Conservation (phyloP, 768 basidiomycete genomes). For the Macrolepiota albuminosa region DNA sequence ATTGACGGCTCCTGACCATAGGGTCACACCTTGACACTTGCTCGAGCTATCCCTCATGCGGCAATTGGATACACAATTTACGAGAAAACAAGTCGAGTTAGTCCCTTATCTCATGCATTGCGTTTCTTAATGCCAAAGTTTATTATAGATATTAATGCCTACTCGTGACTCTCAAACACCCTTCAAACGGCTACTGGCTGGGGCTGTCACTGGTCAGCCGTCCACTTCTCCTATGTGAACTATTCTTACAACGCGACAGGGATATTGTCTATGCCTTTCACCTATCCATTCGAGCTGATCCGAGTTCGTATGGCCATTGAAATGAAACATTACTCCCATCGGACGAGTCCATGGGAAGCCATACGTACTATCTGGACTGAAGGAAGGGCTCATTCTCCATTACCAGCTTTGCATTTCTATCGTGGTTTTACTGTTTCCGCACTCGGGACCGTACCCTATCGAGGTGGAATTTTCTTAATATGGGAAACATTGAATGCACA, state of each 20-base stretch:
- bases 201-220: not conserved
- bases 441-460: conserved; percentile 16
- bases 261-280: conserved; percentile 1
- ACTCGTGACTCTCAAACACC: not conserved
- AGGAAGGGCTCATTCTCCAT: not conserved
- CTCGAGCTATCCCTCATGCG: conserved; percentile 1
- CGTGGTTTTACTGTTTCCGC: conserved; percentile 2
- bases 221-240: not conserved
- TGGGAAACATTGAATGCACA: conserved; percentile 24
- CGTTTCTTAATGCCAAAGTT: not conserved
- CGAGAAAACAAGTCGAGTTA: conserved; percentile 3
- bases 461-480: conserved; percentile 21
- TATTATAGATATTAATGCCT: conserved; percentile 4
- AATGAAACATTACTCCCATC: conserved; percentile 1
- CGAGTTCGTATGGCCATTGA: conserved; percentile 5
- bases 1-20: not conserved
- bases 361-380: conserved; percentile 1
- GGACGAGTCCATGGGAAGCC: not conserved
- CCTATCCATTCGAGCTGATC: conserved; percentile 6
- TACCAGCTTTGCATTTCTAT: conserved; percentile 4
- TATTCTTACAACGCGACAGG: not conserved
- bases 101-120: not conserved
- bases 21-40: conserved; percentile 1
- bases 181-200: not conserved
- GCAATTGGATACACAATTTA: conserved; percentile 5